A percentile compares a stretch with the other conserved stretches of the same genome.
These are phyloP conservation scores for Ceratobasidium sp. DNA, from an alignment of 1,284 basidiomycete species.

Conservation along the genomic window DNA sequence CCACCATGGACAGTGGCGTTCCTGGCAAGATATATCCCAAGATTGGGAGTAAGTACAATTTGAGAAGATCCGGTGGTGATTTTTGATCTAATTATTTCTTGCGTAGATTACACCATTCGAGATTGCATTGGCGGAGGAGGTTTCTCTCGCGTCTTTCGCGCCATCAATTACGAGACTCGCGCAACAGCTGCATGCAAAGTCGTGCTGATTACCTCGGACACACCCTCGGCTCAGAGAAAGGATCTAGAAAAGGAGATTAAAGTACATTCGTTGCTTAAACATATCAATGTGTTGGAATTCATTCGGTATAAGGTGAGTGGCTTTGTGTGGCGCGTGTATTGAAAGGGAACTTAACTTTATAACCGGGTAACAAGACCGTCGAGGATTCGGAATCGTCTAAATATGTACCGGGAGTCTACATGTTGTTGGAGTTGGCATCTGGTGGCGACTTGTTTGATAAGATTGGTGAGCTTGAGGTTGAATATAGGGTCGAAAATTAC, in stretches of 20 bases:
- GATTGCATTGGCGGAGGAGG: slow-evolving; percentile 83
- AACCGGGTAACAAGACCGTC: slow-evolving; percentile 73
- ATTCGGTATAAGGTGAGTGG: slow-evolving; percentile 18
- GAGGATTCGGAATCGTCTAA: slow-evolving; percentile 66
- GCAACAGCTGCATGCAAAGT: slow-evolving; percentile 87
- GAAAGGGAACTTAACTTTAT: slow-evolving; percentile 47
- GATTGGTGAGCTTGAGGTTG: slow-evolving; percentile 69
- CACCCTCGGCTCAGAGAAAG: slow-evolving; percentile 71
- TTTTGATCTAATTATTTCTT: neutral
- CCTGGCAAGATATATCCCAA: slow-evolving; percentile 24
- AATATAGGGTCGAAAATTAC: neutral
- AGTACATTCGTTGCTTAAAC: slow-evolving; percentile 84
- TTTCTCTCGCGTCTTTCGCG: slow-evolving; percentile 80
- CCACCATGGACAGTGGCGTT: slow-evolving; percentile 21
- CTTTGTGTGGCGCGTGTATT: neutral
- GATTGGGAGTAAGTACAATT: slow-evolving; percentile 17
- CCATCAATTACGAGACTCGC: slow-evolving; percentile 69
- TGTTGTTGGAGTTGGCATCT: slow-evolving; percentile 89
- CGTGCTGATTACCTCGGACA: slow-evolving; percentile 65
- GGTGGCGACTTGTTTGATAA: slow-evolving; percentile 98
- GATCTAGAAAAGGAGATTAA: slow-evolving; percentile 93
- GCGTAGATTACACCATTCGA: slow-evolving; percentile 44
- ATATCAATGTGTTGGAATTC: slow-evolving; percentile 85
- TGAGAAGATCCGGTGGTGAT: neutral
- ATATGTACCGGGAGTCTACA: slow-evolving; percentile 84